Conservation (phyloP, 192 early-diverging fungal genomes). For the Coemansia sp. region DNA sequence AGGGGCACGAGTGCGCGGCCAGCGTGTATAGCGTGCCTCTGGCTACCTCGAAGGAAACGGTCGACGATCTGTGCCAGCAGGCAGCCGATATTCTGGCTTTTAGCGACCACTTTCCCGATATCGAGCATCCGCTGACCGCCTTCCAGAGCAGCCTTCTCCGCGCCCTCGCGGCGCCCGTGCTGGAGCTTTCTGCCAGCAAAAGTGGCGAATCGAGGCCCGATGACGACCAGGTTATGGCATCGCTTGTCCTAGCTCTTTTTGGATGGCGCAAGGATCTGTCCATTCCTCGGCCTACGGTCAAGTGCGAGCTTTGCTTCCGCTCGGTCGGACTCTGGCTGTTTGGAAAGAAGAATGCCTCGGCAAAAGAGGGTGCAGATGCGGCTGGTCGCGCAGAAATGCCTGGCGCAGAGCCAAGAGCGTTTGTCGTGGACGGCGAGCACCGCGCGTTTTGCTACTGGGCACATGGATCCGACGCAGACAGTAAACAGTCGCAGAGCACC, state of each 20-base stretch:
- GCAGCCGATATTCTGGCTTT: conserved; percentile 30
- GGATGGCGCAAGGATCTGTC: conserved; percentile 36
- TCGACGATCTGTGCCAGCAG: conserved; percentile 34
- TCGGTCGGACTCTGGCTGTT: conserved; percentile 48
- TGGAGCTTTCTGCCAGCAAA: not conserved
- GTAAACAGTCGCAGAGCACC: not conserved
- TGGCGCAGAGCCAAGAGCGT: conserved; percentile 4
- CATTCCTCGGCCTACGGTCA: conserved; percentile 26
- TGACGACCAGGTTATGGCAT: conserved; percentile 12
- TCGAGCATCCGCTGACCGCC: conserved; percentile 35
- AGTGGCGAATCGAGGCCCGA: not conserved
- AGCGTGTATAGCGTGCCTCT: conserved; percentile 36
- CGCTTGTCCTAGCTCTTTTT: conserved; percentile 40
- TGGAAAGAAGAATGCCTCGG: not conserved
- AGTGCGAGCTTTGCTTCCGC: conserved; percentile 44
- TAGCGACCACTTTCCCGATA: conserved; percentile 18
- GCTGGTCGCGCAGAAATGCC: not conserved
- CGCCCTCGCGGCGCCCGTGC: conserved; percentile 12
- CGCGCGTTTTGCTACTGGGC: conserved; percentile 54
- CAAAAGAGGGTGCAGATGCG: not conserved
- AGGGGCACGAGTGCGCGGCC: conserved; percentile 26
- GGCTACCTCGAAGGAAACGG: conserved; percentile 33
- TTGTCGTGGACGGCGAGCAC: conserved; percentile 44
- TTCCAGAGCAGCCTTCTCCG: conserved; percentile 35
- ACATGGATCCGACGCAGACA: conserved; percentile 12